Conservation (phyloP, 768 basidiomycete species). For the Hypholoma fasciculare region DNA sequence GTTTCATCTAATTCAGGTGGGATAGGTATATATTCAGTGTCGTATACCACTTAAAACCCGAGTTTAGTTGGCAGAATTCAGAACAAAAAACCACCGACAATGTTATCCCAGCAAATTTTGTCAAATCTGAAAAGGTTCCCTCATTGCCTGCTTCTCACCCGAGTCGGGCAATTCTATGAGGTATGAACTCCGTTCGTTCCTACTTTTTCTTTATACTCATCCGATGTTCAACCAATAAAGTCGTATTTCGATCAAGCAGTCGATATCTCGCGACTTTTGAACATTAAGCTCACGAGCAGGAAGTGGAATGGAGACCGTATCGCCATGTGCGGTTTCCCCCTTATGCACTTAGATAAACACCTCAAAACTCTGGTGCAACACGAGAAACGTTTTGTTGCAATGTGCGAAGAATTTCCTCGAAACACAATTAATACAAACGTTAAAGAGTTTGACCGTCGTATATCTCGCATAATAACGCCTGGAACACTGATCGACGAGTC, state of each 20-base stretch:
- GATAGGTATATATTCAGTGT: neutral
- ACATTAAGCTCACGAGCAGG: slow-evolving; percentile 80
- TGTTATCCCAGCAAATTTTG: slow-evolving; percentile 70
- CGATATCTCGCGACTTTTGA: slow-evolving; percentile 72
- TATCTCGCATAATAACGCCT: slow-evolving; percentile 87
- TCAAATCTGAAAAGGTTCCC: slow-evolving; percentile 76
- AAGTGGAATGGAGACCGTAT: slow-evolving; percentile 71
- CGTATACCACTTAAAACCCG: neutral
- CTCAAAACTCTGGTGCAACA: slow-evolving; percentile 85
- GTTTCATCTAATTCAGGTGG: neutral
- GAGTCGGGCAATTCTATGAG: slow-evolving; percentile 96
- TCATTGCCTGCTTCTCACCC: slow-evolving; percentile 86
- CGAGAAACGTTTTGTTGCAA: slow-evolving; percentile 82
- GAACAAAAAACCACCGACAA: slow-evolving; percentile 29
- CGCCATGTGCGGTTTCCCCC: slow-evolving; percentile 91
- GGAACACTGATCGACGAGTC: slow-evolving; percentile 93
- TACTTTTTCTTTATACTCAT: slow-evolving; percentile 6
- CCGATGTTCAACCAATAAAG: slow-evolving; percentile 35
- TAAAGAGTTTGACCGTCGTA: slow-evolving; percentile 75
- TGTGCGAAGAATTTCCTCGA: slow-evolving; percentile 89
- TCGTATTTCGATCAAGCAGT: slow-evolving; percentile 93
- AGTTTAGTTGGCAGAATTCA: slow-evolving; percentile 10
- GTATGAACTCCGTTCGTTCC: slow-evolving; percentile 34
- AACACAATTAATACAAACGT: slow-evolving; percentile 37
- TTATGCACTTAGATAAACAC: slow-evolving; percentile 81